Evolutionary conservation across 1,284 basidiomycete genomes (phyloP), one percentile per base, ranked within the genome.

Genomic region (Trametes sp.): DNA sequence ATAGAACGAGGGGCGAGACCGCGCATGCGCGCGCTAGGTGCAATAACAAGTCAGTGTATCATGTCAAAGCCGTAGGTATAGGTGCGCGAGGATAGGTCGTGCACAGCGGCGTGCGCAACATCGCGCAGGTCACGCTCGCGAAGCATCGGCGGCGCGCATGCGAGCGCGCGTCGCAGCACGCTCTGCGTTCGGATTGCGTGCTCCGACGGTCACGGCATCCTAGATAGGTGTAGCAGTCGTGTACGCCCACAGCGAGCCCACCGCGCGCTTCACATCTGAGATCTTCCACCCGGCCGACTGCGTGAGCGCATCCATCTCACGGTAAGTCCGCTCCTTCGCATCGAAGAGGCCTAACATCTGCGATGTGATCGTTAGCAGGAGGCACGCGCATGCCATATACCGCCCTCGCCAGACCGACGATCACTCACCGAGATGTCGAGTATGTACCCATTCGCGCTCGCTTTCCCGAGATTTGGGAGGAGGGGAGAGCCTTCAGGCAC

Each of bases 361-460:
- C 26, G 13, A 11, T 2, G 45, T 16, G 23, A 24, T 26, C 13
- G 44, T 45, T 10, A 19, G 41, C n/a, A 44, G n/a, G n/a, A n/a
- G n/a, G n/a, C n/a, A n/a, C n/a, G n/a, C n/a, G n/a, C n/a, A n/a
- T n/a, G n/a, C n/a, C n/a, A n/a, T n/a, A n/a, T 24, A 45, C n/a
- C 44, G 7, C 21, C 6, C 5, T n/a, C n/a, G n/a, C n/a, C n/a
- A n/a, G n/a, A n/a, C n/a, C n/a, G n/a, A n/a, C n/a, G n/a, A n/a
- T n/a, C n/a, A 73, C 82, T 62, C 68, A 90, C 89, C 38, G 87
- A 85, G 69, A 92, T 74, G 70, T 92, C 90, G 81, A 90, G 84
- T 82, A 84, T 88, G 72, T 89, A 91, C 13, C 82, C 87, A 69
- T 84, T 87, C 14, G 87, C 83, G 65, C 82, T 89, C 23, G 88